Conservation (phyloP, 768 basidiomycete genomes). For the Boletus bicolor region DNA sequence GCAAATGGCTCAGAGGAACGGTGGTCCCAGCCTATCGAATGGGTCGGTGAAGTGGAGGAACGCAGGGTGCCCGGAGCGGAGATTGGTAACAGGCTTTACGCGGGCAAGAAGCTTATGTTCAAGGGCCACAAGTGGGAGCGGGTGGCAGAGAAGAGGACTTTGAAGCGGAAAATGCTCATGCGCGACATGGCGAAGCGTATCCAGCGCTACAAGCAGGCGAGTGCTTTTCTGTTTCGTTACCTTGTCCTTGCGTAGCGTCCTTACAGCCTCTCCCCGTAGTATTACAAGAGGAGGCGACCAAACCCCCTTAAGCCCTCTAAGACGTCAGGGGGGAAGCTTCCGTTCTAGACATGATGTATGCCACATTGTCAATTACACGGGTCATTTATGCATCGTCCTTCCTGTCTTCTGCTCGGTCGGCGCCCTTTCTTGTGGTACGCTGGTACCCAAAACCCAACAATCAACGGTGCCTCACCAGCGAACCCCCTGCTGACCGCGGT, state of each 20-base stretch:
- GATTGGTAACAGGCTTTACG: slow-evolving; percentile 64
- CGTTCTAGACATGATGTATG: slow-evolving; percentile 45
- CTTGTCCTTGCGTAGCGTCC: not conserved
- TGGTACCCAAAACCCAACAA: not conserved
- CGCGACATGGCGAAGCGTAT: slow-evolving; percentile 69
- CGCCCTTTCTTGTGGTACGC: not conserved
- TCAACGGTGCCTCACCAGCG: not conserved
- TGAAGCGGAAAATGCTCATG: slow-evolving; percentile 54
- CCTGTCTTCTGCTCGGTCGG: not conserved
- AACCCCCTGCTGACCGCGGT: not conserved
- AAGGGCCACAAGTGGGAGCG: slow-evolving; percentile 92
- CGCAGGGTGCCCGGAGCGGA: slow-evolving; percentile 48
- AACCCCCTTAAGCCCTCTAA: slow-evolving; percentile 58
- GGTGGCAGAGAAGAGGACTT: slow-evolving; percentile 42
- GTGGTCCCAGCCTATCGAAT: slow-evolving; percentile 36
- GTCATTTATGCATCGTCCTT: not conserved
- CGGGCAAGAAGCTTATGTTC: slow-evolving; percentile 82
- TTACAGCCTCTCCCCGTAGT: slow-evolving; percentile 12
- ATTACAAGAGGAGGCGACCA: slow-evolving; percentile 42
- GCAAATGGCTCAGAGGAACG: not conserved
- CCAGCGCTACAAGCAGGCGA: slow-evolving; percentile 59
- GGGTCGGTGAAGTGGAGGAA: slow-evolving; percentile 38
- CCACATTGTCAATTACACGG: slow-evolving; percentile 2
- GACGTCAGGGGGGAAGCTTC: slow-evolving; percentile 48
- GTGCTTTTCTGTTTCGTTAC: slow-evolving; percentile 24